Conservation (phyloP, 2,329 filamentous ascomycete genomes). For the Fusarium incarnatum region DNA sequence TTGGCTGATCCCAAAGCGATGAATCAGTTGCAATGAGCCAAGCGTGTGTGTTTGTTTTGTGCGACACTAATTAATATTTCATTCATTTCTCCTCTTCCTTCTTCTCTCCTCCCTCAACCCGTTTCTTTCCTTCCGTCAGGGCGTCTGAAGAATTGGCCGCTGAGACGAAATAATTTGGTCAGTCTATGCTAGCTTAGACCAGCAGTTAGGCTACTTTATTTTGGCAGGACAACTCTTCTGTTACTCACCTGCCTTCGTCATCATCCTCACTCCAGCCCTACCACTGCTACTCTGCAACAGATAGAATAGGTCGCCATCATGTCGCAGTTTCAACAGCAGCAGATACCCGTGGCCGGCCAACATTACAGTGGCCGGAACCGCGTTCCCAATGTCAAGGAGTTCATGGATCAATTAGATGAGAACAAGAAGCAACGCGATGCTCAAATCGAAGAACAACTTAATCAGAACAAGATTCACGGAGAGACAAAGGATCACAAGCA, state of each 20-base stretch:
- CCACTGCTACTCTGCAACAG: slow-evolving; percentile 1
- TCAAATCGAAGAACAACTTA: slow-evolving; percentile 71
- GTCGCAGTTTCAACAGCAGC: slow-evolving; percentile 57
- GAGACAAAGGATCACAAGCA: slow-evolving; percentile 59
- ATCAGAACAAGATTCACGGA: slow-evolving; percentile 51
- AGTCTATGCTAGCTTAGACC: background rate
- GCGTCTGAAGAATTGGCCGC: background rate
- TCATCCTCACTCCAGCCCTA: slow-evolving; percentile 6
- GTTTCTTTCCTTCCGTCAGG: background rate
- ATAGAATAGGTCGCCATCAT: slow-evolving; percentile 11
- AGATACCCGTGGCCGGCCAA: slow-evolving; percentile 63
- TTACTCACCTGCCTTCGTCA: background rate
- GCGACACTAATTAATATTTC: slow-evolving; percentile 35
- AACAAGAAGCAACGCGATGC: slow-evolving; percentile 83
- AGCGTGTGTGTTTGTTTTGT: slow-evolving; percentile 15
- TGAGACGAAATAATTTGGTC: background rate
- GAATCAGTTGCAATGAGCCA: slow-evolving; percentile 30
- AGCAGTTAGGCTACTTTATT: background rate
- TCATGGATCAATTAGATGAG: slow-evolving; percentile 80
- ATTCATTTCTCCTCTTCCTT: slow-evolving; percentile 12
- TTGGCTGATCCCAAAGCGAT: slow-evolving; percentile 29
- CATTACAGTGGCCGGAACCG: slow-evolving; percentile 88
- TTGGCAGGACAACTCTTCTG: background rate
- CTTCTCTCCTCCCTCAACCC: background rate
- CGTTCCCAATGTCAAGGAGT: slow-evolving; percentile 88